Evolutionary conservation across 768 basidiomycete genomes (phyloP).

Genomic region (Kwoniella pini): DNA sequence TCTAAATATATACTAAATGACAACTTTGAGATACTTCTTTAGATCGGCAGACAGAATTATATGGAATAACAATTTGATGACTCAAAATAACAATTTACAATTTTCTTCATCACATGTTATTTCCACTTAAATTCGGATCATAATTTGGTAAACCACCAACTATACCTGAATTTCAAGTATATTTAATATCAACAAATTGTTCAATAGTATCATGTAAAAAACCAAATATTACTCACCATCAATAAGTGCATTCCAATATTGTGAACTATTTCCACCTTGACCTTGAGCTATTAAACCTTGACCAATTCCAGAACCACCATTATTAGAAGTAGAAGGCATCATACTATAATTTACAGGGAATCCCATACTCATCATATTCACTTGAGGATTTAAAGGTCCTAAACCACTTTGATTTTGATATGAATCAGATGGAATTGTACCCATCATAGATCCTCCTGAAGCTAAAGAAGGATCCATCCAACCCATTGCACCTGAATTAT

Average conservation of each 20-base stretch:
- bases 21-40: no score
- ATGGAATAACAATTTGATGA: no score
- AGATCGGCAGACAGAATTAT: no score
- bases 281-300: not conserved
- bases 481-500: slow-evolving; percentile 7
- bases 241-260: slow-evolving; percentile 16
- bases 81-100: no score
- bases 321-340: not conserved
- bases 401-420: not conserved
- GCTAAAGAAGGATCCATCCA: slow-evolving; percentile 24
- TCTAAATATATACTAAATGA: no score
- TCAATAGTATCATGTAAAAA: no score
- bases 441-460: slow-evolving; percentile 5
- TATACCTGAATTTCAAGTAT: slow-evolving; percentile 4
- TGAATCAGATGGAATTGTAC: not conserved
- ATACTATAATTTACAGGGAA: not conserved
- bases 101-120: not conserved
- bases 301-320: not conserved
- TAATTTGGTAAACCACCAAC: slow-evolving; percentile 14
- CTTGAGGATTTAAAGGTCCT: not conserved
- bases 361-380: slow-evolving; percentile 5
- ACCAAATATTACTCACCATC: slow-evolving; percentile 25
- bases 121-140: slow-evolving; percentile 2
- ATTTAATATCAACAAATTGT: not conserved
- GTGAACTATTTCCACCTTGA: slow-evolving; percentile 24